Evolutionary conservation across 805 yeast species (phyloP).

Genomic region (Metschnikowia santaceciliae): DNA sequence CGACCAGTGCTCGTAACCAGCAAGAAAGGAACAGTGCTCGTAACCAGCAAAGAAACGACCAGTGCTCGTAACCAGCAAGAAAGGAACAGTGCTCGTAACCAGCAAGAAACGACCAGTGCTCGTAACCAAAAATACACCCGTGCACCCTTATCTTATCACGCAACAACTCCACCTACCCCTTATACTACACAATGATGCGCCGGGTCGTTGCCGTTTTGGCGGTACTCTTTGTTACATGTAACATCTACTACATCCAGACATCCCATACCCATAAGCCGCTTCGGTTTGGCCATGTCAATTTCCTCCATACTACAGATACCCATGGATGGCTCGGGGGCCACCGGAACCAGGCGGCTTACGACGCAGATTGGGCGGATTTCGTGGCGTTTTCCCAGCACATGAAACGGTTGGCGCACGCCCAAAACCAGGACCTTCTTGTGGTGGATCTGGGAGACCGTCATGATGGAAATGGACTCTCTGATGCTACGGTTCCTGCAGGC

Average conservation of each 20-base stretch:
- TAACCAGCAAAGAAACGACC: too few species aligned
- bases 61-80: too few species aligned
- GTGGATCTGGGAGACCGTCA: slow-evolving; percentile 92
- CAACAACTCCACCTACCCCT: background rate
- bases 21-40: too few species aligned
- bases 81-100: too few species aligned
- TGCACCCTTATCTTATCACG: background rate
- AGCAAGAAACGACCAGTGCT: too few species aligned
- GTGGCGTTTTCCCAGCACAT: slow-evolving; percentile 61
- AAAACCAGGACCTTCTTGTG: slow-evolving; percentile 60
- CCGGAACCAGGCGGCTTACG: slow-evolving; percentile 66
- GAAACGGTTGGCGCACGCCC: slow-evolving; percentile 36
- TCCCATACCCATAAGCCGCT: slow-evolving; percentile 5
- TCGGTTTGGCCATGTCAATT: slow-evolving; percentile 56
- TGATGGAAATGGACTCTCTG: slow-evolving; percentile 90
- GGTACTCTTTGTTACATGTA: background rate
- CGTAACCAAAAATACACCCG: background rate
- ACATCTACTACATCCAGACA: background rate
- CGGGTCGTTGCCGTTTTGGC: background rate
- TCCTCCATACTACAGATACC: slow-evolving; percentile 93
- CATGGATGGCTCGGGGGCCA: slow-evolving; percentile 98
- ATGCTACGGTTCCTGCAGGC: slow-evolving; percentile 75
- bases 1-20: too few species aligned
- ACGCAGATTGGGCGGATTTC: slow-evolving; percentile 92
- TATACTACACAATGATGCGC: background rate